Conservation (phyloP, 139 green algal species). For the Tetradesmus lagerheimii region DNA sequence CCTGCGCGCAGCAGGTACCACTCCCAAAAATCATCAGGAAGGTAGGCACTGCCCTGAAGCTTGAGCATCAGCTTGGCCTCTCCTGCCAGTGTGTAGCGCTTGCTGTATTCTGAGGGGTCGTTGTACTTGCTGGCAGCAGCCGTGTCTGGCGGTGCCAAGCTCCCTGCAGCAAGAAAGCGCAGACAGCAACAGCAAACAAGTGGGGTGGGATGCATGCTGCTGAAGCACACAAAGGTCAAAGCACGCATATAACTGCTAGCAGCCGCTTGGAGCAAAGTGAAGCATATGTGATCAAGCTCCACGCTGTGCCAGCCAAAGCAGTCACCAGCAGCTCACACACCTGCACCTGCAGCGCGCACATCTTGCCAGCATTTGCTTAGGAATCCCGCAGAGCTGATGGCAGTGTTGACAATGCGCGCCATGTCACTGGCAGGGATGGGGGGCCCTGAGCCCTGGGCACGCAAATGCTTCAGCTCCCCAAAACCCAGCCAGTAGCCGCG, state of each 20-base stretch:
- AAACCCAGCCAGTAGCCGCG: not conserved
- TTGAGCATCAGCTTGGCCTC: not conserved
- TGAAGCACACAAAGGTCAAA: too few species aligned
- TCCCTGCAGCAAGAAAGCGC: too few species aligned
- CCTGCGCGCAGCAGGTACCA: slow-evolving; percentile 13
- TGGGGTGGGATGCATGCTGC: too few species aligned
- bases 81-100: slow-evolving; percentile 6
- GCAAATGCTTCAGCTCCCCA: slow-evolving; percentile 11
- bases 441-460: not conserved
- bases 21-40: not conserved
- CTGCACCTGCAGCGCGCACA: not conserved
- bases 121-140: not conserved
- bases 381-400: not conserved
- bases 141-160: not conserved
- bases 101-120: not conserved
- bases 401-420: not conserved
- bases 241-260: too few species aligned
- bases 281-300: too few species aligned
- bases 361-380: not conserved
- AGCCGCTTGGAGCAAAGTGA: too few species aligned
- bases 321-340: not conserved
- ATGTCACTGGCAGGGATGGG: not conserved
- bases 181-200: too few species aligned
- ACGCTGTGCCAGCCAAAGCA: not conserved
- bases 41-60: not conserved